Evolutionary conservation across 306 rosid species (phyloP).

Genomic region (Pueraria montana): DNA sequence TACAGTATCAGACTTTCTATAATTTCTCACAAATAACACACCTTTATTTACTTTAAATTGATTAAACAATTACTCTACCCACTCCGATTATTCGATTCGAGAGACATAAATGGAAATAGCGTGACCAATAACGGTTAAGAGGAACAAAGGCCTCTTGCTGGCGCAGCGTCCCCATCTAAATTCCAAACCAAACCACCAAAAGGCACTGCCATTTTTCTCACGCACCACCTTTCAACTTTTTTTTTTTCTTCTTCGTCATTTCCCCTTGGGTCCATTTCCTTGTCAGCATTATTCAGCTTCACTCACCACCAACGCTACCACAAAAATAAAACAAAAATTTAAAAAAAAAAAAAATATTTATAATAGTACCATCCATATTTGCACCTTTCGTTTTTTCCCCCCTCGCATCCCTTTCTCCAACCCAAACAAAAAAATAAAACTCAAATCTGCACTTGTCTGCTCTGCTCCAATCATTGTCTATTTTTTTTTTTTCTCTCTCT

Average conservation of each 20-base stretch:
- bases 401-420: neutral
- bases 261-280: slow-evolving; percentile 36
- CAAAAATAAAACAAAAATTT: neutral
- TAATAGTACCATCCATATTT: neutral
- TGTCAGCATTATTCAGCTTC: slow-evolving; percentile 55
- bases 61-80: neutral
- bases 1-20: too few species aligned
- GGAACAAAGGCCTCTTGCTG: neutral
- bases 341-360: neutral
- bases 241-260: slow-evolving; percentile 40
- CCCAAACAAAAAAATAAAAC: neutral
- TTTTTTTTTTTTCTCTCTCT: neutral
- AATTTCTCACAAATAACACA: too few species aligned
- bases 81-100: neutral
- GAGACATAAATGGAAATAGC: neutral
- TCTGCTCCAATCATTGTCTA: neutral
- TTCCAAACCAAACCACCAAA: slow-evolving; percentile 25
- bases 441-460: neutral
- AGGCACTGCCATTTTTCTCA: slow-evolving; percentile 40
- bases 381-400: neutral
- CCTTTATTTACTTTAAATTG: too few species aligned
- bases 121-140: slow-evolving; percentile 32
- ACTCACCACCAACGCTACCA: too few species aligned
- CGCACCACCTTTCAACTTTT: slow-evolving; percentile 40
- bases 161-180: slow-evolving; percentile 23